Evolutionary conservation across 1,139 yeast species (phyloP).

Genomic region (Saccharomyces hybrid): DNA sequence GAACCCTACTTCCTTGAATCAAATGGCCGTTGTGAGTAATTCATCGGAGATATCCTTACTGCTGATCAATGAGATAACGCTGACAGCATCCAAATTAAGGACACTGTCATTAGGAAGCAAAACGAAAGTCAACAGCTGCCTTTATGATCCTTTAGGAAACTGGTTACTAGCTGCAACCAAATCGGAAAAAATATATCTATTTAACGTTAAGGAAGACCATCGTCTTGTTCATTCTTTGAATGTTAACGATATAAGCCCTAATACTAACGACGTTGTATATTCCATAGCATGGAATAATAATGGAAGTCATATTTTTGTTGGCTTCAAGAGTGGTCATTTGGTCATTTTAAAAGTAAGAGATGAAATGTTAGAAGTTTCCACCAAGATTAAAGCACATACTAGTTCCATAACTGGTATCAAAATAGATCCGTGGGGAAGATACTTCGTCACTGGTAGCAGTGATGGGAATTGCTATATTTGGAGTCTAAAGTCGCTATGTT

Average conservation of each 20-base stretch:
- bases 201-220: slow-evolving; percentile 20
- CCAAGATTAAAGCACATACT: slow-evolving; percentile 42
- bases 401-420: slow-evolving; percentile 45
- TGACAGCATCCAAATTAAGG: slow-evolving; percentile 28
- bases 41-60: slow-evolving; percentile 51
- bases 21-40: slow-evolving; percentile 53
- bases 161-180: slow-evolving; percentile 45
- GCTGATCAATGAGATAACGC: slow-evolving; percentile 41
- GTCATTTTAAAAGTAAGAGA: not conserved
- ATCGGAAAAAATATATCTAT: slow-evolving; percentile 21
- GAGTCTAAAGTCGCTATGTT: slow-evolving; percentile 42
- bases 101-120: slow-evolving; percentile 30
- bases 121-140: slow-evolving; percentile 37
- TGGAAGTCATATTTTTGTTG: slow-evolving; percentile 29
- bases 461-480: slow-evolving; percentile 67
- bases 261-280: slow-evolving; percentile 11
- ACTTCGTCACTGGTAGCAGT: slow-evolving; percentile 52
- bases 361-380: slow-evolving; percentile 15
- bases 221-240: slow-evolving; percentile 13
- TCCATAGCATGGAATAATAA: slow-evolving; percentile 31
- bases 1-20: slow-evolving; percentile 48
- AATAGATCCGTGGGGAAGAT: slow-evolving; percentile 54
- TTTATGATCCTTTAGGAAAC: slow-evolving; percentile 43
- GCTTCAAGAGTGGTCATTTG: slow-evolving; percentile 33
- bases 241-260: slow-evolving; percentile 6